Percentiles rank a stretch among this genome's conserved stretches.
Conservation (phyloP, 768 basidiomycete genomes). For the Agaricus sinodeliciosus region DNA sequence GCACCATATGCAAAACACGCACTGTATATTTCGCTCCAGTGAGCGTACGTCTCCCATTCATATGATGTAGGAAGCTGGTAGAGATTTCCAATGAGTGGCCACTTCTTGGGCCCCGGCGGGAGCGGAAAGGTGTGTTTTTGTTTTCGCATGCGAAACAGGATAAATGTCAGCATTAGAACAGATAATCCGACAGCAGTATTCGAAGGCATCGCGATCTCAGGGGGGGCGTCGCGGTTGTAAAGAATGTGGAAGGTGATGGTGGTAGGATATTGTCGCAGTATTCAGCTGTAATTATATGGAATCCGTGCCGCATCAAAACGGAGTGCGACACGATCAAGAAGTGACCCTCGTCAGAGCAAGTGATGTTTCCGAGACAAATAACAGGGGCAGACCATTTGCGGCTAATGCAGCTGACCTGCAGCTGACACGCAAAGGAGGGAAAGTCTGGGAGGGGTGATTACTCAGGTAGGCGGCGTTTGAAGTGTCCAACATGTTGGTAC, state of each 20-base stretch:
- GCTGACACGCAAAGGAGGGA: no score
- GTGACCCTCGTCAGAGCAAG: neutral
- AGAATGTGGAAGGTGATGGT: neutral
- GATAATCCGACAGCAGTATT: neutral
- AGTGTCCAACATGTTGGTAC: no score
- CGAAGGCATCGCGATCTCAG: neutral
- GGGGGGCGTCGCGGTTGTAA: neutral
- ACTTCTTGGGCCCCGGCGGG: constrained; percentile 32
- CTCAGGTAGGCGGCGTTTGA: no score
- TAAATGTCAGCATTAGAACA: neutral
- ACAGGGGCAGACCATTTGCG: neutral
- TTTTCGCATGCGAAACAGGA: neutral
- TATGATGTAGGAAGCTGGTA: constrained; percentile 32
- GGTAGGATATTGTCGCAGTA: neutral
- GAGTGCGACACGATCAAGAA: neutral
- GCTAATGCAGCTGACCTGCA: no score
- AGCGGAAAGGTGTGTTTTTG: constrained; percentile 15
- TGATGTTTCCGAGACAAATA: neutral
- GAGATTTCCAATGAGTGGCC: constrained; percentile 38
- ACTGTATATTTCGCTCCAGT: neutral
- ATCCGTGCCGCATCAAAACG: neutral
- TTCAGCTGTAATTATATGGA: no score
- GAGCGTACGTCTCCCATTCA: neutral
- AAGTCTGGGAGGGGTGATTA: no score
- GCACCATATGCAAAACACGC: neutral